Evolutionary conservation across 768 basidiomycete genomes (phyloP).

Genomic region (Naganishia antarctica): DNA sequence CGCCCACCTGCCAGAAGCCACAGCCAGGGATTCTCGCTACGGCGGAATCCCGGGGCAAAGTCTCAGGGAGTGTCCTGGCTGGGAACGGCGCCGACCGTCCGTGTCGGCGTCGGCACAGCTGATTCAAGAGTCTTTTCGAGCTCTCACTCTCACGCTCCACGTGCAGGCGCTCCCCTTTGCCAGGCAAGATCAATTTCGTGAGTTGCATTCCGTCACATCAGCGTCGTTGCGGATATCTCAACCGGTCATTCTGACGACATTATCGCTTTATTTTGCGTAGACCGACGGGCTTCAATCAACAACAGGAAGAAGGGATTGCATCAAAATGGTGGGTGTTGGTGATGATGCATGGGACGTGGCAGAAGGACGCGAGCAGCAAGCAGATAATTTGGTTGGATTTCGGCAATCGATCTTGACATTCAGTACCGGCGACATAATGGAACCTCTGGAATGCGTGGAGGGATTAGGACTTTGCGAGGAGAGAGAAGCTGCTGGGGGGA

Average conservation of each 20-base stretch:
- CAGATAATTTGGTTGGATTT: background rate
- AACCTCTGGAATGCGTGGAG: background rate
- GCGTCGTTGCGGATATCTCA: background rate
- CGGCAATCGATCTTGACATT: conserved; percentile 5
- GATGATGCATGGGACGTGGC: background rate
- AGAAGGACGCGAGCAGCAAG: background rate
- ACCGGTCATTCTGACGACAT: conserved; percentile 10
- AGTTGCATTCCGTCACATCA: background rate
- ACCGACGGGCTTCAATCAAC: conserved; percentile 21
- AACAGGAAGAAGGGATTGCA: conserved; percentile 23
- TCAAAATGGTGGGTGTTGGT: conserved; percentile 17
- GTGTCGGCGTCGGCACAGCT: conserved; percentile 5
- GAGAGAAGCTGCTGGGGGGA: background rate
- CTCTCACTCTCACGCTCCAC: background rate
- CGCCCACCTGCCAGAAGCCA: no score
- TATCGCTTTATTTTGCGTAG: conserved; percentile 2
- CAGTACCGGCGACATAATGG: conserved; percentile 19
- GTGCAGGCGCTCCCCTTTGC: background rate
- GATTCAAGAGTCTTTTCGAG: conserved; percentile 5
- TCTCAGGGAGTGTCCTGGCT: conserved; percentile 8
- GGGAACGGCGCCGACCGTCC: background rate
- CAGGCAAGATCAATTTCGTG: conserved; percentile 21
- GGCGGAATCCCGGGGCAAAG: conserved; percentile 18
- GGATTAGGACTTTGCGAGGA: background rate
- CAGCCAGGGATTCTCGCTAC: no score